A percentile compares a stretch with the other conserved stretches of the same genome.
These are phyloP conservation scores for Globisporangium middletonii DNA, from an alignment of 352 stramenopile species.

Conservation along the genomic window DNA sequence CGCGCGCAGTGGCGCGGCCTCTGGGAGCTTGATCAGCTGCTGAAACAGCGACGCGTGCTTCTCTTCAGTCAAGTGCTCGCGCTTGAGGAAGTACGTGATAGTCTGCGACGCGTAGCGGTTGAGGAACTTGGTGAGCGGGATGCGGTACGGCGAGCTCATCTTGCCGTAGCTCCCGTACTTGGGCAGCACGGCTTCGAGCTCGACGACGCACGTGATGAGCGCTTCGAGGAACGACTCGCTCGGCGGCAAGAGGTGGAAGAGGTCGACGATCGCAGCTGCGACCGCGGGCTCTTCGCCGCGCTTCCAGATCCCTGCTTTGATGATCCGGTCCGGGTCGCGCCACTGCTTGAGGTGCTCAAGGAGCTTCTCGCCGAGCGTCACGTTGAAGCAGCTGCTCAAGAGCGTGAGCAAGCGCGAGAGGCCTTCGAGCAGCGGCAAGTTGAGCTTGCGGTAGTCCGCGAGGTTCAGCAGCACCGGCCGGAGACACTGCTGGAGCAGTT, in stretches of 20 bases:
- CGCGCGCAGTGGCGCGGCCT: conserved; percentile 81
- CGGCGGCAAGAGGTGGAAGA: conserved; percentile 95
- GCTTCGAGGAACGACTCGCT: conserved; percentile 94
- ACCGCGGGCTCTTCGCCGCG: conserved; percentile 93
- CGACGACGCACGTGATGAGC: conserved; percentile 93
- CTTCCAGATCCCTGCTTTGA: conserved; percentile 91
- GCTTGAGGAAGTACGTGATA: conserved; percentile 87
- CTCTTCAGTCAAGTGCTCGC: conserved; percentile 69
- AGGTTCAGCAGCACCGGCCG: conserved; percentile 95
- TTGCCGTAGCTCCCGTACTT: conserved; percentile 88
- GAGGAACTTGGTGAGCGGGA: conserved; percentile 90
- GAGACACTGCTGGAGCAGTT: conserved; percentile 95
- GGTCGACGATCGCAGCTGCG: conserved; percentile 92
- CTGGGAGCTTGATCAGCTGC: conserved; percentile 89
- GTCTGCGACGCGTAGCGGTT: conserved; percentile 87
- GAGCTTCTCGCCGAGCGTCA: conserved; percentile 96
- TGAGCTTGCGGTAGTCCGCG: conserved; percentile 96
- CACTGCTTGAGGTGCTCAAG: conserved; percentile 95
- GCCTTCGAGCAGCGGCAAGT: conserved; percentile 91
- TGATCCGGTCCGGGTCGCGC: conserved; percentile 86
- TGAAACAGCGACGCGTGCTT: conserved; percentile 94
- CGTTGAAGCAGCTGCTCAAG: conserved; percentile 97
- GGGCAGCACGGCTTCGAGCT: conserved; percentile 90
- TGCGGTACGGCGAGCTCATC: conserved; percentile 89
- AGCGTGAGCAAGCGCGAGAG: conserved; percentile 91